These are phyloP conservation scores for Paradendryphiella salina DNA, from an alignment of 2,329 filamentous ascomycete genomes.

Conservation along the genomic window DNA sequence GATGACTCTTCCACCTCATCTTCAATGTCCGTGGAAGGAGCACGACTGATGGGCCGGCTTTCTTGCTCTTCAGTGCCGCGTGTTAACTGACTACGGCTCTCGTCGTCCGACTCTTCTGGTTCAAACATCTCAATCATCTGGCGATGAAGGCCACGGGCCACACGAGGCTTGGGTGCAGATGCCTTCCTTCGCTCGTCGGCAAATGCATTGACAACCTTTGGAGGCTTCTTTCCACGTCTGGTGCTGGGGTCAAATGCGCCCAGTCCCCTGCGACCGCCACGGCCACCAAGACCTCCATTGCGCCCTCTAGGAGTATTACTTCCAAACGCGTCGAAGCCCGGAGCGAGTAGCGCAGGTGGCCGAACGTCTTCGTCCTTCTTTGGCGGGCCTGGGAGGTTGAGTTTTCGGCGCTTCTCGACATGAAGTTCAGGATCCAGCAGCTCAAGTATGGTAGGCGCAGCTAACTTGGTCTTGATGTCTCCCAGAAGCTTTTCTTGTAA, in stretches of 20 bases:
- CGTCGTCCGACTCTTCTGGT: conserved; percentile 82
- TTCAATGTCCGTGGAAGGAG: conserved; percentile 56
- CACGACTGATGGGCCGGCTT: conserved; percentile 76
- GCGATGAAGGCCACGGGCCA: conserved; percentile 77
- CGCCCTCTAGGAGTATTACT: conserved; percentile 64
- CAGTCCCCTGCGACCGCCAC: conserved; percentile 47
- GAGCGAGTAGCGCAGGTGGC: conserved; percentile 58
- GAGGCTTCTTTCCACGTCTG: conserved; percentile 46
- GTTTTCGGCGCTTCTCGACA: conserved; percentile 72
- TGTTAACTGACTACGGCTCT: conserved; percentile 67
- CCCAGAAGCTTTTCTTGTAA: conserved; percentile 83
- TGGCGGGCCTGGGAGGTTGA: conserved; percentile 72
- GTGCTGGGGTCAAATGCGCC: conserved; percentile 52
- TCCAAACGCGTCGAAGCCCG: conserved; percentile 63
- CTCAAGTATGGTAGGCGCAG: conserved; percentile 76
- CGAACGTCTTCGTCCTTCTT: conserved; percentile 61
- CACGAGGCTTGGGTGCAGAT: conserved; percentile 59
- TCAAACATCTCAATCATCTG: conserved; percentile 72
- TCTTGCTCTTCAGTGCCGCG: conserved; percentile 85
- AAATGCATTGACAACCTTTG: conserved; percentile 52
- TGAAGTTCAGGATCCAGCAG: conserved; percentile 84
- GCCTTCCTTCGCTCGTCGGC: conserved; percentile 63
- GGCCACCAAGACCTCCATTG: conserved; percentile 47
- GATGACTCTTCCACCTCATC: conserved; percentile 56
- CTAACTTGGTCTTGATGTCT: conserved; percentile 86